Percentiles rank a stretch among this genome's conserved stretches.
These are phyloP conservation scores for Kurtzmaniella quercitrusa DNA, from an alignment of 1,139 yeast species.

Conservation along the genomic window DNA sequence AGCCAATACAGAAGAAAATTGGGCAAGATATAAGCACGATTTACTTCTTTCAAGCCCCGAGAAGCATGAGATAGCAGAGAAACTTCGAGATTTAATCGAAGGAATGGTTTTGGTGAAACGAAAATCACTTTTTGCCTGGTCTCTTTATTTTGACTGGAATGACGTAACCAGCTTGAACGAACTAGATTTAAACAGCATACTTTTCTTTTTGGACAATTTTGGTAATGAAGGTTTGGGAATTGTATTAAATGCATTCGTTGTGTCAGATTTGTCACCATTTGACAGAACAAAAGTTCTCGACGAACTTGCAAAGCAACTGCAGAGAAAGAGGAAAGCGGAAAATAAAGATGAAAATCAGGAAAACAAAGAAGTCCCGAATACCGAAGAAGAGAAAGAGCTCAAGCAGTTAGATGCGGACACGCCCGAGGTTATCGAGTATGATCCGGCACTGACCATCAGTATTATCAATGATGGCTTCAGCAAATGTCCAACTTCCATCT, in stretches of 20 bases:
- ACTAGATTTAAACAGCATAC: conserved; percentile 45
- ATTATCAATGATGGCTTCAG: conserved; percentile 53
- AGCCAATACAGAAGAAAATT: conserved; percentile 54
- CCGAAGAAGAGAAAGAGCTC: conserved; percentile 17
- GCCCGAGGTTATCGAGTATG: conserved; percentile 11
- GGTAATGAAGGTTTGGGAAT: conserved; percentile 62
- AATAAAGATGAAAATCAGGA: conserved; percentile 6
- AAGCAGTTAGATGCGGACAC: conserved; percentile 14
- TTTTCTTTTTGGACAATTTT: conserved; percentile 52
- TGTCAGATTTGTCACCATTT: conserved; percentile 69
- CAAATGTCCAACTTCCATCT: conserved; percentile 44
- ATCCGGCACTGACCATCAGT: conserved; percentile 51
- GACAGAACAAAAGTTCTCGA: conserved; percentile 23
- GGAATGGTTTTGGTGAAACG: conserved; percentile 72
- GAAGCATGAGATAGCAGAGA: conserved; percentile 26
- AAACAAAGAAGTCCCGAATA: conserved; percentile 6
- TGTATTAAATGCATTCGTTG: conserved; percentile 53
- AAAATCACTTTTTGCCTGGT: conserved; percentile 67
- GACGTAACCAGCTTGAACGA: conserved; percentile 52
- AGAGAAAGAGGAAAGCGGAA: conserved; percentile 1
- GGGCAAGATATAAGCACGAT: conserved; percentile 54
- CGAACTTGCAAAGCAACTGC: conserved; percentile 10
- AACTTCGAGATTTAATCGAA: conserved; percentile 55
- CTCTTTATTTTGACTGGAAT: conserved; percentile 68
- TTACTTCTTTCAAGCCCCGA: conserved; percentile 47